Base-by-base conservation (phyloP, 108 stramenopile genomes). In the Pseudonitzschia delicatissima region DNA sequence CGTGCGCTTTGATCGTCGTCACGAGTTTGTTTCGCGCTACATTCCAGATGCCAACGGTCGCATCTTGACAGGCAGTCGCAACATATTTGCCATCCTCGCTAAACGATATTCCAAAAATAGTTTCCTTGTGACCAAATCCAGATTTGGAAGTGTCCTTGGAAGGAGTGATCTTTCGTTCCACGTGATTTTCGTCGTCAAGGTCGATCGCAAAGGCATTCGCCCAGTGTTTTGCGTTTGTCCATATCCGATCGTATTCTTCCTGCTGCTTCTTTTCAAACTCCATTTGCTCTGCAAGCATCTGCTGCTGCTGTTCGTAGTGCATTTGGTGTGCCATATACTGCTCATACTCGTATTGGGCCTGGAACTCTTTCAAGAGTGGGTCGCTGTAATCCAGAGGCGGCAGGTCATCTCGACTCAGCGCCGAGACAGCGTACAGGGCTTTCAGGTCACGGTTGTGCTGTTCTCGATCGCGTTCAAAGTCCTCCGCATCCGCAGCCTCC, bases 51-150 rank as follows among this genome's bases (percentile, higher is more conserved):
- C 77, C 28, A 47, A 90, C 69, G 8, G 83, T 91, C 0, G 87
- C 73, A 74, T 94, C 93, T 75, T 91, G 82, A 58, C 87, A 82
- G 21, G 93, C 90, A 60, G 93, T 79, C 4, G 87, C 93, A 20
- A 86, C 62, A 53, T 78, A 94, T 12, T 57, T 65, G 2, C 90
- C 93, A 67, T 83, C 83, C 39, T 73, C 77, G 18, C 86, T 87
- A 64, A 94, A 86, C 31, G 77, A 52, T 6, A 85, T 28, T 0
- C 87, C 87, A 69, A 80, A 88, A 26, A 91, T 88, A 3, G 74
- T 83, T 63, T 90, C 88, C 49, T 79, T 83, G 67, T 94, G 93
- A 20, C 81, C 83, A 23, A 82, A 69, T 68, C 85, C 85, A 3
- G 61, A 31, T n/a, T 83, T 77, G 60, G 39, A 40, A 34, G 60